Evolutionary conservation across 192 early-diverging fungal species (phyloP).

Genomic region (Dimargaris xerosporica): DNA sequence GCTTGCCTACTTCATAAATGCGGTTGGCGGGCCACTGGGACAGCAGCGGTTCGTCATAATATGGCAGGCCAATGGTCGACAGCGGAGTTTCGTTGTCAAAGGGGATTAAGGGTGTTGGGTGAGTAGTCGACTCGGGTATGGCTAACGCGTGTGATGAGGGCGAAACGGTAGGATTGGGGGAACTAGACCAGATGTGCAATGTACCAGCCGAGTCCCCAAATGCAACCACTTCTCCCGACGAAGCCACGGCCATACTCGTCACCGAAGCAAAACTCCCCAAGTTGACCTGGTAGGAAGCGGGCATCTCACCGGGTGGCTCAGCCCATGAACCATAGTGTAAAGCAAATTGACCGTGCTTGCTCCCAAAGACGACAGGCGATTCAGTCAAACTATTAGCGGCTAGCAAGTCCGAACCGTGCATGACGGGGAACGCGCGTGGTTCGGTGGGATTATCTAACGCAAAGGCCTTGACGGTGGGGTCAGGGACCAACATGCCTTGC

Average conservation of each 20-base stretch:
- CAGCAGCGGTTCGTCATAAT: conserved; percentile 58
- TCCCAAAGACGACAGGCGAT: no score
- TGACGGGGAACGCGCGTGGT: conserved; percentile 13
- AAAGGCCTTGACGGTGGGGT: not conserved
- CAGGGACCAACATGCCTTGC: not conserved
- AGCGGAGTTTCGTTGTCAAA: conserved; percentile 39
- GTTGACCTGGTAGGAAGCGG: conserved; percentile 19
- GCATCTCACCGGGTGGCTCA: no score
- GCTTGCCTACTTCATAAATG: conserved; percentile 57
- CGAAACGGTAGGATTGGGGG: conserved; percentile 48
- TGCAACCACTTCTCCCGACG: conserved; percentile 57
- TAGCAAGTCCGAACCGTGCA: conserved; percentile 19
- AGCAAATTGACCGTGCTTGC: conserved; percentile 13
- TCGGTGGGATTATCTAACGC: not conserved
- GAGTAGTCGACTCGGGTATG: not conserved
- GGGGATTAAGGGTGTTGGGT: not conserved
- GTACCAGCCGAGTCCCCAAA: conserved; percentile 65
- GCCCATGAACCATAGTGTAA: not conserved
- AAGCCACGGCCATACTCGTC: conserved; percentile 62
- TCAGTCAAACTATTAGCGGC: conserved; percentile 23
- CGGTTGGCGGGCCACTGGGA: conserved; percentile 56
- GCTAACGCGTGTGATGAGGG: conserved; percentile 11
- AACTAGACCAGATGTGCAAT: conserved; percentile 63
- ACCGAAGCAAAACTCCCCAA: conserved; percentile 40
- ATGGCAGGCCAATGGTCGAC: conserved; percentile 62